Conservation (phyloP, 331 rosid species). For the Phaseolus coccineus region DNA sequence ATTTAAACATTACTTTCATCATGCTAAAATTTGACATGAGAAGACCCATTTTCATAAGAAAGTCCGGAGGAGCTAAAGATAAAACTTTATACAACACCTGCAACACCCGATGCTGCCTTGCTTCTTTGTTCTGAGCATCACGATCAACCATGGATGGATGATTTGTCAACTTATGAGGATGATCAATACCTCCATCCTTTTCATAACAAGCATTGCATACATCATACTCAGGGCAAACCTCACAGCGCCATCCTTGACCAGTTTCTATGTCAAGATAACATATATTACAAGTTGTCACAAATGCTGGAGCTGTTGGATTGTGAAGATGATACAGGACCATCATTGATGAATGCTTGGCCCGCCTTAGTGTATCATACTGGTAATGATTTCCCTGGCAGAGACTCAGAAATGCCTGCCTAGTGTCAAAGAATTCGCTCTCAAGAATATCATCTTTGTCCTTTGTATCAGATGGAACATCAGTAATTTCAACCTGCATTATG, state of each 20-base stretch:
- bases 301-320: slow-evolving; percentile 97
- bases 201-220: slow-evolving; percentile 93
- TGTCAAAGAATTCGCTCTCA: slow-evolving; percentile 98
- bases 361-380: slow-evolving; percentile 93
- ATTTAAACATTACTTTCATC: background rate
- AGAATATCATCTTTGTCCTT: slow-evolving; percentile 93
- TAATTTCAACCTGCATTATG: slow-evolving; percentile 71
- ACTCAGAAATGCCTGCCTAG: slow-evolving; percentile 92
- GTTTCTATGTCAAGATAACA: slow-evolving; percentile 91
- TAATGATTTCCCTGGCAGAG: slow-evolving; percentile 98
- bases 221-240: slow-evolving; percentile 92
- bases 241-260: slow-evolving; percentile 99
- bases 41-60: background rate
- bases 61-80: slow-evolving; percentile 2
- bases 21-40: background rate
- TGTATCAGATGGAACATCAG: slow-evolving; percentile 76
- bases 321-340: slow-evolving; percentile 99
- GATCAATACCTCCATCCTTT: slow-evolving; percentile 83
- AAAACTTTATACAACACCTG: slow-evolving; percentile 61
- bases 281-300: slow-evolving; percentile 80
- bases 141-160: slow-evolving; percentile 94
- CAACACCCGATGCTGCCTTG: slow-evolving; percentile 82
- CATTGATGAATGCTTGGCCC: slow-evolving; percentile 99
- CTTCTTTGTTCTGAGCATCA: slow-evolving; percentile 98
- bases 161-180: slow-evolving; percentile 80